phyloP scores from a whole-genome alignment of 805 yeast genomes.

The Clavispora carvajalis region DNA sequence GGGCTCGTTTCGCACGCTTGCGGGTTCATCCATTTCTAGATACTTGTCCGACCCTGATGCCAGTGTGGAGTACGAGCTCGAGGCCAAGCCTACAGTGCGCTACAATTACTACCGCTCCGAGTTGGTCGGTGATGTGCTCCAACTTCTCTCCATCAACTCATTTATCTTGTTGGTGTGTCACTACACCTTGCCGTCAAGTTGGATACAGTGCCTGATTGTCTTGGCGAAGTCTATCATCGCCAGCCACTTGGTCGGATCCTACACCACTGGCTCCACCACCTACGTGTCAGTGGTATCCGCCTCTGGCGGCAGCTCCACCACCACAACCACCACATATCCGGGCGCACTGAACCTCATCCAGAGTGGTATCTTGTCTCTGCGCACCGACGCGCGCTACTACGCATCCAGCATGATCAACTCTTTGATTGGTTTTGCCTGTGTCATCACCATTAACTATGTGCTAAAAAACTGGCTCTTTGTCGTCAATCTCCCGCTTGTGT shows the following conservation, averaged over 20 bases:
- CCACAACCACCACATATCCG: constrained; percentile 8
- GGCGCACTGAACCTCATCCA: background rate
- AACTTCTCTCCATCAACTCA: constrained; percentile 20
- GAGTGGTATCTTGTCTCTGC: background rate
- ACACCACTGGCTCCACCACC: constrained; percentile 21
- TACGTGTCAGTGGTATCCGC: constrained; percentile 16
- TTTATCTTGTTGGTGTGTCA: constrained; percentile 20
- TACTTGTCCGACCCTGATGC: constrained; percentile 9
- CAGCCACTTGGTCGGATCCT: constrained; percentile 24
- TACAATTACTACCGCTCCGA: constrained; percentile 14
- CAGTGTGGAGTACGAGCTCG: constrained; percentile 6
- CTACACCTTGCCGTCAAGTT: constrained; percentile 14
- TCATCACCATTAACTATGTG: constrained; percentile 18
- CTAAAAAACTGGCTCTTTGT: constrained; percentile 7
- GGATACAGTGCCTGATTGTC: constrained; percentile 20
- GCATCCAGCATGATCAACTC: constrained; percentile 16
- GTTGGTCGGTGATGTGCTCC: constrained; percentile 16
- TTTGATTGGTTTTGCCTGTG: constrained; percentile 17
- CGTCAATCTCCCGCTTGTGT: background rate
- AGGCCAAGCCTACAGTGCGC: constrained; percentile 5
- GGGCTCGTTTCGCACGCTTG: constrained; percentile 25
- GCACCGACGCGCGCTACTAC: constrained; percentile 2
- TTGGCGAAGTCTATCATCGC: constrained; percentile 29
- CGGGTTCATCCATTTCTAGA: constrained; percentile 22
- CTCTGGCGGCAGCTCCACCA: constrained; percentile 8